Evolutionary conservation across 768 basidiomycete genomes (phyloP), one percentile per base, ranked within the genome.

Genomic region (Pisolithus albus): DNA sequence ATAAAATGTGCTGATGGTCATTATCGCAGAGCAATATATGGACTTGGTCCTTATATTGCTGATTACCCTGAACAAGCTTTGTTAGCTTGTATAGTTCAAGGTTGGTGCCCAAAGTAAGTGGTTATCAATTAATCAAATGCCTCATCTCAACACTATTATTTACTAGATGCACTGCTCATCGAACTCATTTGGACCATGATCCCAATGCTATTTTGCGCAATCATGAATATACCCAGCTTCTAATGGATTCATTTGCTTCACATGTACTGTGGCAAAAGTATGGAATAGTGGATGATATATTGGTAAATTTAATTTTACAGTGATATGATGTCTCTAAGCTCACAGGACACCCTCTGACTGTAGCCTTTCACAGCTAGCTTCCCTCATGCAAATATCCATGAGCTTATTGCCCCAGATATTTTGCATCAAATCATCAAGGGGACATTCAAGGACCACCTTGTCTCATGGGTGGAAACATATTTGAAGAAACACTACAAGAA

Each of bases 341-440:
- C 21, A 41, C n/a, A 41, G 10, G 16, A n/a, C 40, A 41, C 10
- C n/a, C 40, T 44, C 15, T 24, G 28, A 28, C 42, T 40, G 13
- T 38, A 51, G 50, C 43, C 44, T 26, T 51, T 51, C 24, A 51
- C 19, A 4, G 19, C 43, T 19, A 36, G 23, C 23, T 52, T 48
- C 21, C 45, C 45, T n/a, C 24, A 26, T 44, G 43, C 43, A 44
- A 26, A 56, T 32, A 52, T 56, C n/a, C 51, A 56, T 23, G 32
- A 52, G 21, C 30, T 52, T 19, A 32, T 54, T 23, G 36, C 49
- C n/a, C 53, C 53, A 34, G 37, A 54, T 46, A 34, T 50, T 41
- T 32, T 51, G 2, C 72, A 75, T 54, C 71, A 74, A 55, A 23
- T 75, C 3, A 71, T 74, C 57, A 74, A 74, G 52, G 71, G 73